phyloP scores from a whole-genome alignment of 2,329 filamentous ascomycete species.

The Parastagonospora nodorum region DNA sequence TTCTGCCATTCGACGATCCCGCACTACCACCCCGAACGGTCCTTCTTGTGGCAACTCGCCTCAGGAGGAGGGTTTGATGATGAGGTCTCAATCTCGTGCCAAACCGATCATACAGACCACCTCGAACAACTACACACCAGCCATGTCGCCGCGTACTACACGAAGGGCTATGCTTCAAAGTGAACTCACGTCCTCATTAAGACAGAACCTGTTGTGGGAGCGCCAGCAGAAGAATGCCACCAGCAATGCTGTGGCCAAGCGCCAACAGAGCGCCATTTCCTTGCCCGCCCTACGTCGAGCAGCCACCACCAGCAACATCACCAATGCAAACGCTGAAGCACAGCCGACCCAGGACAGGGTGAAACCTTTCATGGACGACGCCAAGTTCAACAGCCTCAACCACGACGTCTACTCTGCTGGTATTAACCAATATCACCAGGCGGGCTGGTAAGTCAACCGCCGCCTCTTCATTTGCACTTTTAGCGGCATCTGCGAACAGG shows the following conservation, averaged over 20 bases:
- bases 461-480: conserved; percentile 36
- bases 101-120: conserved; percentile 81
- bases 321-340: conserved; percentile 77
- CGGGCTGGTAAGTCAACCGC: conserved; percentile 70
- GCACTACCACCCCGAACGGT: conserved; percentile 70
- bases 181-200: conserved; percentile 89
- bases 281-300: conserved; percentile 41
- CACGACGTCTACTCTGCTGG: conserved; percentile 40
- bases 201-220: conserved; percentile 92
- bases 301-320: conserved; percentile 75
- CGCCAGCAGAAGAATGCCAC: conserved; percentile 92
- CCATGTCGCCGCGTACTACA: conserved; percentile 88
- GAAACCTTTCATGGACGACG: conserved; percentile 62
- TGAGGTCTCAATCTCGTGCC: conserved; percentile 64
- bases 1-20: conserved; percentile 62
- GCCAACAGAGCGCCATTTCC: conserved; percentile 70
- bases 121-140: conserved; percentile 71
- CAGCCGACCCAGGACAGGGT: conserved; percentile 52
- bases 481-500: conserved; percentile 44
- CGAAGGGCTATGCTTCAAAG: conserved; percentile 94
- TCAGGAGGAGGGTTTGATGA: conserved; percentile 63
- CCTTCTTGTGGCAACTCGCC: conserved; percentile 67
- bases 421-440: conserved; percentile 81
- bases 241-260: conserved; percentile 85
- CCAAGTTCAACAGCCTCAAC: conserved; percentile 19